Conservation (phyloP, 352 stramenopile species). For the Pythium vanterpoolii region DNA sequence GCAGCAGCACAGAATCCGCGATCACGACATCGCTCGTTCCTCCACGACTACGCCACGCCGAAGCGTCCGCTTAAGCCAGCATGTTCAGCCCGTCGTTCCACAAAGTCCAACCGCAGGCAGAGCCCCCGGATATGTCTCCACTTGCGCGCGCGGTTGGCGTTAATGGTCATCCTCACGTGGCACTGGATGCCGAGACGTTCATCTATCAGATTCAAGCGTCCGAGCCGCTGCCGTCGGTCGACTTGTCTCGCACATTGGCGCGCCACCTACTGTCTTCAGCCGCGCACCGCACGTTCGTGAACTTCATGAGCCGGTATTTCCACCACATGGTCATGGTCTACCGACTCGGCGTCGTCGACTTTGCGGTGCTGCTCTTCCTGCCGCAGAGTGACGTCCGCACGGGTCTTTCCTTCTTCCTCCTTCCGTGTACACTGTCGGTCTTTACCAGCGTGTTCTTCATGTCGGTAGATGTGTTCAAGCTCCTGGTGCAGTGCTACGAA, state of each 20-base stretch:
- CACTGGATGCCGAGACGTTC: neutral
- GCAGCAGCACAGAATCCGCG: no score
- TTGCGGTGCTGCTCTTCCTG: slow-evolving; percentile 2
- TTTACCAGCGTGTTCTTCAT: slow-evolving; percentile 7
- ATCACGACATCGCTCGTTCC: no score
- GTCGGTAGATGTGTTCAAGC: slow-evolving; percentile 3
- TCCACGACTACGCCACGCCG: neutral
- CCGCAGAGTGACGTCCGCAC: neutral
- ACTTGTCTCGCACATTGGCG: slow-evolving; percentile 6
- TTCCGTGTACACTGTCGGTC: slow-evolving; percentile 1
- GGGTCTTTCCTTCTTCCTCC: neutral
- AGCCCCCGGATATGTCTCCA: neutral
- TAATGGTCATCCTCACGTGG: neutral
- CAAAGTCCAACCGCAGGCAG: neutral
- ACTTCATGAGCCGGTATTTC: slow-evolving; percentile 5
- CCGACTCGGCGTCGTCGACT: neutral
- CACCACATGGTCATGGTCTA: slow-evolving; percentile 2
- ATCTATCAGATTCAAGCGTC: neutral
- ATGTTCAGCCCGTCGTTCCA: neutral
- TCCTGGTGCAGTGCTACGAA: slow-evolving; percentile 6
- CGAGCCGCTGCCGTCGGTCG: neutral
- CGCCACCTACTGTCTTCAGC: neutral
- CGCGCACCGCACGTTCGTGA: neutral
- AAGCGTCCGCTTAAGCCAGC: neutral
- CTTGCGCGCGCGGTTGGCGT: no score